Evolutionary conservation across 1,284 basidiomycete species (phyloP), one percentile per base, ranked within the genome.

Genomic region (Moesziomyces antarcticus): DNA sequence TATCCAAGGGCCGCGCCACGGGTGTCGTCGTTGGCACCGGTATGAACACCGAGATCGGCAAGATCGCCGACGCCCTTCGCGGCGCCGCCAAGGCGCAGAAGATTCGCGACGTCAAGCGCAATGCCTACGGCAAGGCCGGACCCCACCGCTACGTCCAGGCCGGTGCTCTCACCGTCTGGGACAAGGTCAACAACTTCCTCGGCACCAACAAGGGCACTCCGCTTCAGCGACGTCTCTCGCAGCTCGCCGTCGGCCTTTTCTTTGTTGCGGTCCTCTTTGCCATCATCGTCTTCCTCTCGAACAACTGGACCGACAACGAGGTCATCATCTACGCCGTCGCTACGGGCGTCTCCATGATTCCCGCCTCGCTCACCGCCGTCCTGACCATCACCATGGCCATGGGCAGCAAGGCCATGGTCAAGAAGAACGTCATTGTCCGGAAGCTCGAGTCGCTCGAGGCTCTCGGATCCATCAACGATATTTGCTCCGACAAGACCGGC

Each of bases 1-100:
- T 91, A 22, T 89, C 89, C 58, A 90, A 90, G 83, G 90, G 90
- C 48, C 87, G 90, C 46, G 89, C 87, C 1, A 86, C 86, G 7
- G 88, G 88, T 43, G 85, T 91, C 42, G 88, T 89, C 56, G 86
- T 88, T 56, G 86, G 85, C 3, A 91, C 89, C 10, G 90, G 88
- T 5, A 91, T 91, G 90, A 74, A 77, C 61, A 82, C 82, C 25
- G 81, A 83, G 52, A 82, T 83, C 44, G 82, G 82, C 40, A 77
- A 74, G 48, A 82, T 83, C 43, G 82, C 82, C 18, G 75, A 78
- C 25, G 81, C 82, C 21, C 78, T 83, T 16, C 79, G 76, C 8
- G 81, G 81, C 30, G 65, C 79, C 3, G 75, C 67, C 11, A 77
- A 78, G 45, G 69, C 62, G 11, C 56, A 73, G 42, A 83, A 82